Conservation (phyloP, 371 early-diverging fungal genomes). For the Mucor circinelloides region DNA sequence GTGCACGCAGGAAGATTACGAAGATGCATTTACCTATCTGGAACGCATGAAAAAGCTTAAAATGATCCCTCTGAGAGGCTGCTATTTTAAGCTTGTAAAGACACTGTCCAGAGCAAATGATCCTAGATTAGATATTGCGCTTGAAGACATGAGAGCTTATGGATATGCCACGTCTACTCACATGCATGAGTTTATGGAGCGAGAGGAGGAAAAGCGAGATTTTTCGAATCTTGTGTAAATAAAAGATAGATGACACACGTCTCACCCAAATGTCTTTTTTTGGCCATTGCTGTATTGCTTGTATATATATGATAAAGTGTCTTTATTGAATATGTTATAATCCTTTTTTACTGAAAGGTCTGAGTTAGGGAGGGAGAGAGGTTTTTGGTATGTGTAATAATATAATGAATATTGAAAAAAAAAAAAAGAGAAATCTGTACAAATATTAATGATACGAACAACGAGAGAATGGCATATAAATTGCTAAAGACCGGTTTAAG, state of each 20-base stretch:
- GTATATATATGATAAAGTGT: too few species aligned
- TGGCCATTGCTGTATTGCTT: too few species aligned
- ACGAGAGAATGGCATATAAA: not conserved
- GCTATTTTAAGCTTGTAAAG: constrained; percentile 63
- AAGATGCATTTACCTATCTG: constrained; percentile 75
- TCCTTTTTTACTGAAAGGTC: not conserved
- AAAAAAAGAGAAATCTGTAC: not conserved
- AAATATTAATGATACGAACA: not conserved
- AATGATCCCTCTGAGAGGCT: constrained; percentile 59
- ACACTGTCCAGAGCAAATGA: constrained; percentile 65
- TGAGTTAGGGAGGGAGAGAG: not conserved
- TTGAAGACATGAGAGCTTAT: constrained; percentile 72
- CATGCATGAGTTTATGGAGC: constrained; percentile 14
- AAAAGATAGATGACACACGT: too few species aligned
- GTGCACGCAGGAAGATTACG: constrained; percentile 66
- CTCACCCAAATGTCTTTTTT: too few species aligned
- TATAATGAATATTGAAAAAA: not conserved
- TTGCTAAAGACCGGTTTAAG: not conserved
- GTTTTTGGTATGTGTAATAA: not conserved
- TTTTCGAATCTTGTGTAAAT: not conserved
- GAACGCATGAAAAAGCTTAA: constrained; percentile 70
- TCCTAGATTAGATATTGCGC: constrained; percentile 59
- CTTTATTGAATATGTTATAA: not conserved
- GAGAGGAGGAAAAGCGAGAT: not conserved
- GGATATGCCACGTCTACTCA: constrained; percentile 46